Conservation (phyloP, 768 basidiomycete species). For the Psilocybe cyanescens region DNA sequence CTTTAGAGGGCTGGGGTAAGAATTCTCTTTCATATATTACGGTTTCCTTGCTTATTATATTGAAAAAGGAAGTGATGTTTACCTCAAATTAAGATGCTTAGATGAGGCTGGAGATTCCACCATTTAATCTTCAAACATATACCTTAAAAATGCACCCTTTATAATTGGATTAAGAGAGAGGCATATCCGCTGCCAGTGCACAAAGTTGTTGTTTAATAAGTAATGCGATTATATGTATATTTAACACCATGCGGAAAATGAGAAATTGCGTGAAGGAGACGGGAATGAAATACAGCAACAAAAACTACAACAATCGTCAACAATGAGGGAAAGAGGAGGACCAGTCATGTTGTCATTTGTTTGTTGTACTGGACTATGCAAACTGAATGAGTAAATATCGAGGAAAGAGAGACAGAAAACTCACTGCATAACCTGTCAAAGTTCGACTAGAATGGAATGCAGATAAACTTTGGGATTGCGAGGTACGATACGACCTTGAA, state of each 20-base stretch:
- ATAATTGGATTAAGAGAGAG: slow-evolving; percentile 6
- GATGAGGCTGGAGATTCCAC: slow-evolving; percentile 51
- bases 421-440: slow-evolving; percentile 70
- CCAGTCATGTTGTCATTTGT: slow-evolving; percentile 35
- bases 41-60: slow-evolving; percentile 10
- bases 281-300: slow-evolving; percentile 36
- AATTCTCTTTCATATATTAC: slow-evolving; percentile 6
- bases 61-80: slow-evolving; percentile 49
- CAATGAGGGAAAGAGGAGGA: slow-evolving; percentile 14
- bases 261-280: slow-evolving; percentile 36
- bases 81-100: slow-evolving; percentile 51
- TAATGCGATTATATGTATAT: slow-evolving; percentile 32
- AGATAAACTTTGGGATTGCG: slow-evolving; percentile 70
- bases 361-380: slow-evolving; percentile 38
- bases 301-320: slow-evolving; percentile 22
- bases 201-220: slow-evolving; percentile 17
- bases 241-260: slow-evolving; percentile 36
- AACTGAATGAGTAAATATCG: slow-evolving; percentile 11
- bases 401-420: slow-evolving; percentile 28
- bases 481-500: slow-evolving; percentile 68
- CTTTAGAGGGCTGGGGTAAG: slow-evolving; percentile 84
- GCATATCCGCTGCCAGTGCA: slow-evolving; percentile 12
- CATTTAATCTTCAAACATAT: slow-evolving; percentile 29
- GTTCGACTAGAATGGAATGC: slow-evolving; percentile 80
- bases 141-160: neutral